Percentiles rank a stretch among this genome's conserved stretches.
Evolutionary conservation across 2,329 filamentous ascomycete species (phyloP).

Genomic region (Torrubiella hemipterigena): DNA sequence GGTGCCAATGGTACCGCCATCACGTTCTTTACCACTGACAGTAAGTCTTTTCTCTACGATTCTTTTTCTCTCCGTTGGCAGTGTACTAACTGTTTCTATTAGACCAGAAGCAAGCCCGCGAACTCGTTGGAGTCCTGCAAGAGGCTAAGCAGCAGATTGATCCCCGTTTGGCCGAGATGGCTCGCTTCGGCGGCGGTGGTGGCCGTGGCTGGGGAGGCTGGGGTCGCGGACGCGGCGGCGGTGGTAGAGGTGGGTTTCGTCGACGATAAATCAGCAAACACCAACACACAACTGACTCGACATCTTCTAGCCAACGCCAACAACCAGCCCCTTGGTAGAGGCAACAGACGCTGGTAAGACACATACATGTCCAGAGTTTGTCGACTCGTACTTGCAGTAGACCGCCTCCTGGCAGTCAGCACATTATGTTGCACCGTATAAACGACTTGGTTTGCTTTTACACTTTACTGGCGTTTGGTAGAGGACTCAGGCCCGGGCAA

Average conservation of each 20-base stretch:
- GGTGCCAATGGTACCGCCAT: conserved; percentile 93
- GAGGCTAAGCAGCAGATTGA: conserved; percentile 97
- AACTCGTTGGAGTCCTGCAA: conserved; percentile 81
- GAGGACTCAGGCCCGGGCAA: no score
- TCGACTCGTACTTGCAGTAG: no score
- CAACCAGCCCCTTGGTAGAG: conserved; percentile 34
- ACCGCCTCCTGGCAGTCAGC: no score
- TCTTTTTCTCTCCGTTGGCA: not conserved
- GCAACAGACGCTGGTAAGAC: conserved; percentile 38
- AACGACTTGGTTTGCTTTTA: no score
- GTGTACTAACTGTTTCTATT: not conserved
- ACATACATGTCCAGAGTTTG: conserved; percentile 4
- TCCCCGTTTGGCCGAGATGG: conserved; percentile 91
- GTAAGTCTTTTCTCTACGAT: conserved; percentile 46
- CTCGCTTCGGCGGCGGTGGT: conserved; percentile 77
- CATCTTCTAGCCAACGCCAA: conserved; percentile 32
- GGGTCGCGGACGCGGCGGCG: conserved; percentile 46
- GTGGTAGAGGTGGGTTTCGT: conserved; percentile 36
- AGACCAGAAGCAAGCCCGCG: conserved; percentile 93
- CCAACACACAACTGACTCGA: conserved; percentile 20
- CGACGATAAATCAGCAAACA: conserved; percentile 18
- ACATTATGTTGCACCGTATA: no score
- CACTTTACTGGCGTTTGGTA: conserved; percentile 17
- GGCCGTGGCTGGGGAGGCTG: conserved; percentile 63
- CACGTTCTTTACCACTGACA: conserved; percentile 98